Conservation (phyloP, 257 asterid genomes). For the Plantago elongata region DNA sequence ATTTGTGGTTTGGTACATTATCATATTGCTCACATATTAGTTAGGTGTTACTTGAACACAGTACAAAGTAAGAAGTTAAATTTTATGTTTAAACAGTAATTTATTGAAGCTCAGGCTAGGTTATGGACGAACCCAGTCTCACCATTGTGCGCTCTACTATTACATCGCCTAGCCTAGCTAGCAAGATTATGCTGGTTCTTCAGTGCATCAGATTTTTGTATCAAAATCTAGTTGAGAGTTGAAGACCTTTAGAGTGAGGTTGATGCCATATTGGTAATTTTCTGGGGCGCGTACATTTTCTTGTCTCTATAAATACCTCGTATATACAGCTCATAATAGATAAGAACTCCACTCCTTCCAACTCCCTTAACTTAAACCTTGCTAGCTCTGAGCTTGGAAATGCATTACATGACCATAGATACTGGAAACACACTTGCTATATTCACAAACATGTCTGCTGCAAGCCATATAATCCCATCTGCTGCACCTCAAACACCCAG, state of each 20-base stretch:
- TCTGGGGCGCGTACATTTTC: not conserved
- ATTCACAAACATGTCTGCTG: not conserved
- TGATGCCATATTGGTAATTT: not conserved
- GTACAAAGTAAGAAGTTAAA: too few species aligned
- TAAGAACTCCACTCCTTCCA: not conserved
- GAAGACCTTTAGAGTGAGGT: not conserved
- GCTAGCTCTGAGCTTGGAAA: not conserved
- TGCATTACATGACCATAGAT: not conserved
- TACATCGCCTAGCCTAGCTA: too few species aligned
- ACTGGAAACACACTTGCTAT: not conserved
- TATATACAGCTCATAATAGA: not conserved
- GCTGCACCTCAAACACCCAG: not conserved
- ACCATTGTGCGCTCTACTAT: too few species aligned
- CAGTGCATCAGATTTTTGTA: too few species aligned
- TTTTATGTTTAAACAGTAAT: too few species aligned
- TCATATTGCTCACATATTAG: too few species aligned
- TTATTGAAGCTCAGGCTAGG: too few species aligned
- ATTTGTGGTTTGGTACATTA: too few species aligned
- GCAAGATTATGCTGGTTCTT: too few species aligned
- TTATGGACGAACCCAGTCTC: too few species aligned
- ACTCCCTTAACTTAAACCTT: not conserved
- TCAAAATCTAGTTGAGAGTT: not conserved
- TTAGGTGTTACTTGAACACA: too few species aligned
- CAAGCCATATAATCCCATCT: not conserved
- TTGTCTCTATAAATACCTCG: conserved; percentile 1